Percentiles rank a stretch among this genome's conserved stretches.
Evolutionary conservation across 768 basidiomycete species (phyloP).

Genomic region (Collybia sp.): DNA sequence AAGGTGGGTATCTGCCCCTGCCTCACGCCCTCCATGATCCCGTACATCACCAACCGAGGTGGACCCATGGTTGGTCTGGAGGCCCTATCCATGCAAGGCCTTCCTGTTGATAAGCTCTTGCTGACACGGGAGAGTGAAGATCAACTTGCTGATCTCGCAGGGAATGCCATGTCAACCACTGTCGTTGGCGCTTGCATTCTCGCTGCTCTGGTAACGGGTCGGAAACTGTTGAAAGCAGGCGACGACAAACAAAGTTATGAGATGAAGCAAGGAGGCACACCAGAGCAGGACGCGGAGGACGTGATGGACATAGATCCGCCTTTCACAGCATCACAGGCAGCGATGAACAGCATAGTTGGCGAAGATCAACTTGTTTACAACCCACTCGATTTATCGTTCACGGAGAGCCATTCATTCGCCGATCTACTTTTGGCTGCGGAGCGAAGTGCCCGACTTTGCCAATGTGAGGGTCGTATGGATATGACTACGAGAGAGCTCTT

Average conservation of each 20-base stretch:
- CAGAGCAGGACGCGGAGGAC: constrained; percentile 25
- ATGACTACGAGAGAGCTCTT: constrained; percentile 65
- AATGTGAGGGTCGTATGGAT: constrained; percentile 85
- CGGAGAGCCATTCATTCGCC: constrained; percentile 38
- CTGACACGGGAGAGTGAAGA: constrained; percentile 93
- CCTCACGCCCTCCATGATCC: constrained; percentile 95
- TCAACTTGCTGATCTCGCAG: constrained; percentile 89
- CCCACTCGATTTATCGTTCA: constrained; percentile 65
- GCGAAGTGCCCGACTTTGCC: constrained; percentile 73
- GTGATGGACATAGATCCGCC: constrained; percentile 45
- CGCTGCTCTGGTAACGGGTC: constrained; percentile 68
- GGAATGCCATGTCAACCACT: constrained; percentile 97
- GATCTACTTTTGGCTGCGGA: constrained; percentile 62
- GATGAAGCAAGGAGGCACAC: constrained; percentile 42
- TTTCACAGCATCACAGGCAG: constrained; percentile 5
- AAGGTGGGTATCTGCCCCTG: constrained; percentile 87
- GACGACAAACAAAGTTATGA: constrained; percentile 67
- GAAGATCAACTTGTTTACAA: constrained; percentile 60
- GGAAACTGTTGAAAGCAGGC: constrained; percentile 62
- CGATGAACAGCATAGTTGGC: constrained; percentile 59
- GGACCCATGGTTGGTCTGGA: constrained; percentile 95
- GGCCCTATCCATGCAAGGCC: constrained; percentile 89
- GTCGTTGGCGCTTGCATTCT: constrained; percentile 91
- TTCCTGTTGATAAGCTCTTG: constrained; percentile 87
- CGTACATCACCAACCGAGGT: constrained; percentile 92